phyloP scores from a whole-genome alignment of 768 basidiomycete genomes.

The Trichaptum fuscoviolaceum region DNA sequence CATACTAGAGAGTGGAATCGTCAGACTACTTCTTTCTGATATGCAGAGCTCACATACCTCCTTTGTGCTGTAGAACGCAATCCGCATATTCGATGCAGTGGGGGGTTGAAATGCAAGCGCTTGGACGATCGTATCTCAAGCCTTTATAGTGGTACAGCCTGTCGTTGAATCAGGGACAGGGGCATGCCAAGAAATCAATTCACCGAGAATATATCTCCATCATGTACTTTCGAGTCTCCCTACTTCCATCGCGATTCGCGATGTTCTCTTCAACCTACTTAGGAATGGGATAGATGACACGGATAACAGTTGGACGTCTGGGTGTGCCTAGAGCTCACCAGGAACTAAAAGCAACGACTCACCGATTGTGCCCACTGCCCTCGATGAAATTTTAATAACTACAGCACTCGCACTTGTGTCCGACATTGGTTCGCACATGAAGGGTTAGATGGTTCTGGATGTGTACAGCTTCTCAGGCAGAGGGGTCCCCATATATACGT shows the following conservation, averaged over 20 bases:
- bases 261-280: background rate
- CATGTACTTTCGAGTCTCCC: no score
- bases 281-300: background rate
- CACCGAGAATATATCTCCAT: background rate
- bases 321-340: background rate
- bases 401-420: no score
- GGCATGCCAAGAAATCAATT: background rate
- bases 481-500: no score
- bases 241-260: background rate
- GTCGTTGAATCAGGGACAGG: background rate
- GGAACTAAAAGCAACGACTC: no score
- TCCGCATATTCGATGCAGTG: slow-evolving; percentile 7
- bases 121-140: background rate
- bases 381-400: background rate
- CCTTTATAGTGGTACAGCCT: background rate
- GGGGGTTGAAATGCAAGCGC: background rate
- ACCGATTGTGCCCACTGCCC: background rate
- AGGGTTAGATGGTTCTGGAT: no score
- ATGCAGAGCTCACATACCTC: slow-evolving; percentile 7
- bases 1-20: slow-evolving; percentile 10
- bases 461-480: no score
- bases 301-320: background rate
- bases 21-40: background rate
- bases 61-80: slow-evolving; percentile 17
- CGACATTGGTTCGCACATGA: no score